Evolutionary conservation across 2,329 filamentous ascomycete species (phyloP), one percentile per base, ranked within the genome.

Genomic region (Cytospora chrysosperma): DNA sequence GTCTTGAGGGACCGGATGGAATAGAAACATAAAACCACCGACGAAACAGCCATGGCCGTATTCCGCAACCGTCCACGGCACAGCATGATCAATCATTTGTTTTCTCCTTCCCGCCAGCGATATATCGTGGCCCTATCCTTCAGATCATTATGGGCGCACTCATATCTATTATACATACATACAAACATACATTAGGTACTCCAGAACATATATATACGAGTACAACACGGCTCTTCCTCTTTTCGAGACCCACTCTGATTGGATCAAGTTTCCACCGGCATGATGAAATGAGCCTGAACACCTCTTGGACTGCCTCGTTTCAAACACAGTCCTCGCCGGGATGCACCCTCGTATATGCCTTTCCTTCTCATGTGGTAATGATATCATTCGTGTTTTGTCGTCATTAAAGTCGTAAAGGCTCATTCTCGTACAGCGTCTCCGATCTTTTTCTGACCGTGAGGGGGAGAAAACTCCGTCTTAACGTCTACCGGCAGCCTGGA

Each of bases 361-460:
- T 47, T 24, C 21, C 43, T 24, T 47, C 43, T 34, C 27, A 55
- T 24, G 4, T 30, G 47, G 21, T 54, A 26, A 43, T 54, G n/a
- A 43, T 13, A 26, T 53, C 37, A 34, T 53, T 56, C 59, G 34
- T 61, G 27, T 50, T 56, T 55, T 43, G 52, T 62, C 47, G 55
- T 57, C 43, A 51, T 56, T 50, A 62, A 56, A 43, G 34, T 62
- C 60, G 60, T 62, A 57, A 47, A 24, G 47, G 30, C 27, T 62
- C 54, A 55, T 62, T 57, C 56, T 62, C 60, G 54, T 62, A 62
- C 60, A 62, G 43, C 43, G 43, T 47, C n/a, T 47, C n/a, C n/a
- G 43, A 24, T 47, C 43, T 24, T 24, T 47, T 24, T 47, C 17
- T 10, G 43, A 47, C n/a, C 43, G n/a, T 47, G 21, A 21, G n/a